Evolutionary conservation across 164 flowering plant species (phyloP).

Genomic region (Aristolochia contorta): DNA sequence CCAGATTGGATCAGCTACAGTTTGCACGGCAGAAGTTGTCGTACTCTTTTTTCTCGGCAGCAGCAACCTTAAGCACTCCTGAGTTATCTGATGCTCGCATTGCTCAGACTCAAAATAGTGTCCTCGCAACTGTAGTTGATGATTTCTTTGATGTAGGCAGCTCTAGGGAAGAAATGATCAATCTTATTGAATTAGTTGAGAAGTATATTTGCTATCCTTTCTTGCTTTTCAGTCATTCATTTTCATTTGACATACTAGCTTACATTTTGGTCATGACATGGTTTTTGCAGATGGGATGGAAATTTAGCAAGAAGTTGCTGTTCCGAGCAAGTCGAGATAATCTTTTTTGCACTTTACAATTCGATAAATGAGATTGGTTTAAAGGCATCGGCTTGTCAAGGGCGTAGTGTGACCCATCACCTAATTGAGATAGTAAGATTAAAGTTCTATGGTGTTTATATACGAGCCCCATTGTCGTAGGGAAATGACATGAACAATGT

Average conservation of each 20-base stretch:
- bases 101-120: conserved; percentile 27
- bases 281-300: conserved; percentile 22
- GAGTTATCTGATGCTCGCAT: conserved; percentile 28
- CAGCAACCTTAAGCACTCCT: conserved; percentile 22
- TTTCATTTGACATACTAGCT: no score
- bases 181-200: conserved; percentile 21
- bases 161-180: conserved; percentile 23
- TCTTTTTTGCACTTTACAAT: conserved; percentile 31
- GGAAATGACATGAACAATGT: neutral
- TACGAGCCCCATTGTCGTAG: neutral
- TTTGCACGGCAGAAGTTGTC: conserved; percentile 73
- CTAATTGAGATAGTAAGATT: conserved; percentile 51
- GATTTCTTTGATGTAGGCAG: conserved; percentile 35
- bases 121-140: conserved; percentile 29
- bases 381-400: conserved; percentile 44
- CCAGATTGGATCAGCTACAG: conserved; percentile 58
- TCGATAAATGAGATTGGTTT: conserved; percentile 58
- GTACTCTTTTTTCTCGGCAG: conserved; percentile 40
- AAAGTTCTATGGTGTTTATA: neutral
- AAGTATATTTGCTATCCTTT: conserved; percentile 11
- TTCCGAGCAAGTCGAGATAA: conserved; percentile 27
- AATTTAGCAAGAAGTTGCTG: conserved; percentile 13
- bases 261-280: no score
- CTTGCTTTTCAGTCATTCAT: no score
- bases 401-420: conserved; percentile 38